A percentile compares a stretch with the other conserved stretches of the same genome.
Conservation (phyloP, 2,329 filamentous ascomycete species). For the Aureobasidium lini region DNA sequence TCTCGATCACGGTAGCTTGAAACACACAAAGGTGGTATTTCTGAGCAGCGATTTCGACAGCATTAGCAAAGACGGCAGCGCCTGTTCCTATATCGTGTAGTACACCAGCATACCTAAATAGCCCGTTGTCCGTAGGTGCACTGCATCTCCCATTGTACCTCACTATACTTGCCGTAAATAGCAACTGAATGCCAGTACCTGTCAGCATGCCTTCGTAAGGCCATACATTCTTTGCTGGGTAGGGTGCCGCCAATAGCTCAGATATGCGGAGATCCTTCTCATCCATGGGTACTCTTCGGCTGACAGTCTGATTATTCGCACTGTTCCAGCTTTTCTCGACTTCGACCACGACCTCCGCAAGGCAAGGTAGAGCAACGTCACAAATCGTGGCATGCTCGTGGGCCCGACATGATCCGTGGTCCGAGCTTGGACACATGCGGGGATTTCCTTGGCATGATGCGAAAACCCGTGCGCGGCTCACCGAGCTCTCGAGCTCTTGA, state of each 20-base stretch:
- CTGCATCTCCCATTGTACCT: background rate
- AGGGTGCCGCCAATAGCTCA: background rate
- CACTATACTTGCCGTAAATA: background rate
- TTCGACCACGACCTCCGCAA: background rate
- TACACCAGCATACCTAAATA: background rate
- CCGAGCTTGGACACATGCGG: background rate
- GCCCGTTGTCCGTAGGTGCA: background rate
- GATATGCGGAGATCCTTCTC: background rate
- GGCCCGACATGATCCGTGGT: background rate
- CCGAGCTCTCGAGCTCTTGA: no score
- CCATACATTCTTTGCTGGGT: background rate
- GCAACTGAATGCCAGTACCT: background rate
- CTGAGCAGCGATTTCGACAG: background rate
- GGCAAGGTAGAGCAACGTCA: background rate
- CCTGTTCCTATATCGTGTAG: background rate
- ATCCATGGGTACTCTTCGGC: background rate
- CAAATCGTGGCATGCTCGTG: background rate
- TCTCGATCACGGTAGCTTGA: background rate
- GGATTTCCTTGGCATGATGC: background rate
- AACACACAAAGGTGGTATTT: background rate
- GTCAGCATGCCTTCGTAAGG: constrained; percentile 8
- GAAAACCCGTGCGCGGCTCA: background rate
- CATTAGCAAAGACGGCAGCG: background rate
- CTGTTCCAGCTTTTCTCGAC: background rate
- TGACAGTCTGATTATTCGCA: background rate